Percentiles rank a stretch among this genome's conserved stretches.
These are phyloP conservation scores for Somion occarium DNA, from an alignment of 1,284 basidiomycete genomes.

Conservation along the genomic window DNA sequence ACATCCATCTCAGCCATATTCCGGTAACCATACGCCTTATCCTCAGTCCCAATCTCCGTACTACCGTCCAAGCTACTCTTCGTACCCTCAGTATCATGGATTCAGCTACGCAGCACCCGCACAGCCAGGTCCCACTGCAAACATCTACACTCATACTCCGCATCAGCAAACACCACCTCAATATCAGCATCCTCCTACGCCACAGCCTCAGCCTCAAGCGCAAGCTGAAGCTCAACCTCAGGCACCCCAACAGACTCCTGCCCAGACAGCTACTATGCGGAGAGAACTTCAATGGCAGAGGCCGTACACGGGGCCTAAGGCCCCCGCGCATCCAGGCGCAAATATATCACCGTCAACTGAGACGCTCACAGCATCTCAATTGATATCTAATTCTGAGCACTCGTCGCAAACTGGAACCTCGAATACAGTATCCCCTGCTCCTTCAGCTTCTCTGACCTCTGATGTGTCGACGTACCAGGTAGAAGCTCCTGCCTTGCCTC, in stretches of 20 bases:
- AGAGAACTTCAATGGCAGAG: slow-evolving; percentile 21
- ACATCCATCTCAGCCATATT: neutral
- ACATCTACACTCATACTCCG: slow-evolving; percentile 1
- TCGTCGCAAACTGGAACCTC: no score
- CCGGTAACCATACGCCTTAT: neutral
- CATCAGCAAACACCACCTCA: neutral
- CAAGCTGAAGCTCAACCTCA: no score
- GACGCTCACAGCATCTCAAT: no score
- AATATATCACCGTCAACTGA: no score
- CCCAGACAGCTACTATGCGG: neutral
- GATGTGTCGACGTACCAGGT: no score
- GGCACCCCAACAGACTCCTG: neutral
- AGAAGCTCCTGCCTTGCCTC: no score
- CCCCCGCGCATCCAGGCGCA: neutral
- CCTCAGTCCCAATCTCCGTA: slow-evolving; percentile 9
- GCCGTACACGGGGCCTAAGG: slow-evolving; percentile 22
- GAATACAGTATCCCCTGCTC: no score
- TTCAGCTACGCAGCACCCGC: slow-evolving; percentile 9
- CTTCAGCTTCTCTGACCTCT: no score
- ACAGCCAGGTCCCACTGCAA: neutral
- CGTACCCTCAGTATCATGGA: slow-evolving; percentile 13
- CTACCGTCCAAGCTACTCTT: slow-evolving; percentile 6
- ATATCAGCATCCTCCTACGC: slow-evolving; percentile 1
- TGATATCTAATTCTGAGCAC: no score
- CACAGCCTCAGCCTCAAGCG: slow-evolving; percentile 1